These are phyloP conservation scores for Fraxinus latifolia DNA, from an alignment of 305 asterid species.

Conservation along the genomic window DNA sequence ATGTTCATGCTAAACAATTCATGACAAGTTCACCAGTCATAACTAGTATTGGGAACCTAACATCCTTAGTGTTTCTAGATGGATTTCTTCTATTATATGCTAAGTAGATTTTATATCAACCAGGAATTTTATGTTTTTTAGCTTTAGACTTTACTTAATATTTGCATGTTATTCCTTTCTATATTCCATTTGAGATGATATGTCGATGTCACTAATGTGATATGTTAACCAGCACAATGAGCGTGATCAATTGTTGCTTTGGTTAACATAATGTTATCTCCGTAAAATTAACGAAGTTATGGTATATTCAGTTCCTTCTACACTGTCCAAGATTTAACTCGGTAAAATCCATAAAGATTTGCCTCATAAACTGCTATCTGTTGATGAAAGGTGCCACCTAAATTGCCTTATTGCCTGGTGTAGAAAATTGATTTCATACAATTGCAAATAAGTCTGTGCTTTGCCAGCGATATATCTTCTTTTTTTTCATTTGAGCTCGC, in stretches of 20 bases:
- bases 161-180: not conserved
- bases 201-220: not conserved
- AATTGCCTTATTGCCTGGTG: not conserved
- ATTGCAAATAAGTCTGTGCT: not conserved
- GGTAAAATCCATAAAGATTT: not conserved
- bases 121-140: not conserved
- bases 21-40: not conserved
- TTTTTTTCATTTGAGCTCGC: not conserved
- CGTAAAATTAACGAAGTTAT: not conserved
- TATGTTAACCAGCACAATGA: not conserved
- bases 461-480: not conserved
- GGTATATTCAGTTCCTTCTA: not conserved
- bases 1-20: not conserved
- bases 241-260: not conserved
- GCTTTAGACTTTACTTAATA: not conserved
- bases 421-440: not conserved
- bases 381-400: not conserved
- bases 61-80: not conserved
- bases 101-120: not conserved
- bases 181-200: not conserved
- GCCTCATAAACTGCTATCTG: not conserved
- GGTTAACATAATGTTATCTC: not conserved
- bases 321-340: not conserved
- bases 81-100: not conserved
- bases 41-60: not conserved